Conservation (phyloP, 2,329 filamentous ascomycete species). For the Alternaria gaisen region DNA sequence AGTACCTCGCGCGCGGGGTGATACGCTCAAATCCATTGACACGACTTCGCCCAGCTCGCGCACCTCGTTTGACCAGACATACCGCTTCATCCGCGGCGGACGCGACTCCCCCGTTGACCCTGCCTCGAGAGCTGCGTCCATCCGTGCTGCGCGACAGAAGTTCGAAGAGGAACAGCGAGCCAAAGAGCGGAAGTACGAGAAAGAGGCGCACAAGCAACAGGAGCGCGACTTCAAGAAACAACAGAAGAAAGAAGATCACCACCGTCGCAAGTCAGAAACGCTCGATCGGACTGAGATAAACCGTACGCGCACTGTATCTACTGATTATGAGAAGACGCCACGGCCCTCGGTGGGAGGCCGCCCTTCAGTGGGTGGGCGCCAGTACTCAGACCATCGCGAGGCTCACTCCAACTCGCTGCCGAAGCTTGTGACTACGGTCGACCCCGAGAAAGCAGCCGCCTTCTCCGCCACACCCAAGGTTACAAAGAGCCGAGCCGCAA, state of each 20-base stretch:
- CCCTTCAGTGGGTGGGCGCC: slow-evolving; percentile 45
- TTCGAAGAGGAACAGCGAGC: slow-evolving; percentile 68
- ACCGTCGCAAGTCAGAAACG: slow-evolving; percentile 54
- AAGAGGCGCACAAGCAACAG: slow-evolving; percentile 59
- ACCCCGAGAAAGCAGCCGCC: slow-evolving; percentile 41
- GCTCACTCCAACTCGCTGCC: slow-evolving; percentile 49
- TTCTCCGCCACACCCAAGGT: slow-evolving; percentile 37
- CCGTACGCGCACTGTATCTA: slow-evolving; percentile 43
- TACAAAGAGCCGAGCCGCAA: slow-evolving; percentile 48
- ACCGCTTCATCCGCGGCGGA: slow-evolving; percentile 60
- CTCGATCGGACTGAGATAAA: slow-evolving; percentile 40
- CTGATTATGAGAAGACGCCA: slow-evolving; percentile 42
- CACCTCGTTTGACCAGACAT: slow-evolving; percentile 65
- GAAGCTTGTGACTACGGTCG: slow-evolving; percentile 40
- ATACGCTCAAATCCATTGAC: slow-evolving; percentile 61
- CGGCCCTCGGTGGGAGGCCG: slow-evolving; percentile 45
- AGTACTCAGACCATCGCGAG: slow-evolving; percentile 51
- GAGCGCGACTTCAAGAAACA: slow-evolving; percentile 56
- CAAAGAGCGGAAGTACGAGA: slow-evolving; percentile 64
- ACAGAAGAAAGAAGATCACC: slow-evolving; percentile 54
- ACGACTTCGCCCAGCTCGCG: slow-evolving; percentile 62
- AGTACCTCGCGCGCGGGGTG: slow-evolving; percentile 57
- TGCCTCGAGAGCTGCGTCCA: slow-evolving; percentile 63
- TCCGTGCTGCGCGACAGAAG: slow-evolving; percentile 64
- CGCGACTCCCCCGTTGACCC: slow-evolving; percentile 60